phyloP scores from a whole-genome alignment of 805 yeast species.

The Geotrichum ghanense region DNA sequence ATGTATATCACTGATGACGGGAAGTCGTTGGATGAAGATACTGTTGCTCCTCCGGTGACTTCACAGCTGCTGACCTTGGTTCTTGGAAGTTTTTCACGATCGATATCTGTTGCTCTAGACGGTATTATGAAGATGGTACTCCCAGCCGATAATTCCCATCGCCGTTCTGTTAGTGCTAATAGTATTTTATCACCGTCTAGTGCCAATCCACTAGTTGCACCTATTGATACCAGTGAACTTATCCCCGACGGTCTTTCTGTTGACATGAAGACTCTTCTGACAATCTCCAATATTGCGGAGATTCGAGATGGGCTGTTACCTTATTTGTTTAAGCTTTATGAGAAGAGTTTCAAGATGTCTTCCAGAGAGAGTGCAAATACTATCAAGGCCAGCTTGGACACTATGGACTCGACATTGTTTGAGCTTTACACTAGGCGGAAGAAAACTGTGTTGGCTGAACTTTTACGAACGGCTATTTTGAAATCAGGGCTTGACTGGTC shows the following conservation, averaged over 20 bases:
- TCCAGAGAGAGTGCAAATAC: constrained; percentile 33
- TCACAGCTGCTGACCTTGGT: constrained; percentile 20
- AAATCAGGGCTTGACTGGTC: constrained; percentile 34
- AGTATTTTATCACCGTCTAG: constrained; percentile 19
- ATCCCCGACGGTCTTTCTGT: constrained; percentile 33
- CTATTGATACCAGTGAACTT: constrained; percentile 30
- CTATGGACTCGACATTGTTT: constrained; percentile 43
- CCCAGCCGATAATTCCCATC: constrained; percentile 9
- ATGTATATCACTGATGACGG: constrained; percentile 13
- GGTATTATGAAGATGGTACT: constrained; percentile 21
- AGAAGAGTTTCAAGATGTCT: constrained; percentile 37
- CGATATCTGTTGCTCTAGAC: constrained; percentile 26
- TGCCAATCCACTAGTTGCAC: constrained; percentile 26
- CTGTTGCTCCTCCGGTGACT: constrained; percentile 25
- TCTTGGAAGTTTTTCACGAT: constrained; percentile 26
- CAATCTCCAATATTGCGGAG: constrained; percentile 43
- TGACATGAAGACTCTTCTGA: constrained; percentile 39
- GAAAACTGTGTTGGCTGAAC: constrained; percentile 31
- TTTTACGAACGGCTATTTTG: constrained; percentile 30
- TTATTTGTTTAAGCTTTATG: constrained; percentile 36
- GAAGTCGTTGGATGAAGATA: constrained; percentile 12
- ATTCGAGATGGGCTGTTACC: constrained; percentile 39
- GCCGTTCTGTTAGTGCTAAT: constrained; percentile 4
- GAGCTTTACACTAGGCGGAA: constrained; percentile 41
- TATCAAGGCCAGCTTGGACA: constrained; percentile 34